Conservation (phyloP, 1,139 yeast genomes). For the Pichia norvegensis region DNA sequence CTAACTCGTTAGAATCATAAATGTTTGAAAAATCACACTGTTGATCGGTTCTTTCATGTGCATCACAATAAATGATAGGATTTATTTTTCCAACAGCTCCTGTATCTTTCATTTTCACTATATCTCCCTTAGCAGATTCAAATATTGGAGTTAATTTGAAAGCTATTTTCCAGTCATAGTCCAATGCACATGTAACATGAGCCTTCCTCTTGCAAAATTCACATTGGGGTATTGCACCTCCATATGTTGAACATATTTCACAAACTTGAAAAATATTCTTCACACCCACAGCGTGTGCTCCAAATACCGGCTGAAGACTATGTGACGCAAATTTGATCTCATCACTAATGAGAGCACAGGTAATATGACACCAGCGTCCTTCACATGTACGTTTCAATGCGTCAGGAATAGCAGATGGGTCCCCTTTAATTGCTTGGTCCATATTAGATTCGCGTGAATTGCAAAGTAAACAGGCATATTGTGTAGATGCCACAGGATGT, state of each 20-base stretch:
- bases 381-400: slow-evolving; percentile 63
- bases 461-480: slow-evolving; percentile 64
- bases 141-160: slow-evolving; percentile 32
- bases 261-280: slow-evolving; percentile 28
- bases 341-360: slow-evolving; percentile 58
- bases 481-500: slow-evolving; percentile 50
- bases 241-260: slow-evolving; percentile 33
- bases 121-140: slow-evolving; percentile 19
- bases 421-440: slow-evolving; percentile 39
- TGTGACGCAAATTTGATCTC: slow-evolving; percentile 35
- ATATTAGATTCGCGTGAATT: slow-evolving; percentile 44
- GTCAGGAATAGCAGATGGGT: slow-evolving; percentile 43
- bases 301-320: slow-evolving; percentile 39
- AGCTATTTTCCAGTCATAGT: slow-evolving; percentile 38
- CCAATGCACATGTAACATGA: slow-evolving; percentile 68
- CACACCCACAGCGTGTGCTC: slow-evolving; percentile 22
- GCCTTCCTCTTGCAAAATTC: slow-evolving; percentile 33
- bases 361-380: slow-evolving; percentile 75
- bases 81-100: slow-evolving; percentile 32
- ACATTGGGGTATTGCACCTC: slow-evolving; percentile 40
- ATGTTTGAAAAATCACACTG: slow-evolving; percentile 13
- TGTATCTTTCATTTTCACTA: slow-evolving; percentile 25
- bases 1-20: slow-evolving; percentile 30
- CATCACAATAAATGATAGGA: slow-evolving; percentile 39
- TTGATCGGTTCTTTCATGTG: slow-evolving; percentile 27